Evolutionary conservation across 2,329 filamentous ascomycete genomes (phyloP), one percentile per base, ranked within the genome.

Genomic region (Verticillium alfalfae): DNA sequence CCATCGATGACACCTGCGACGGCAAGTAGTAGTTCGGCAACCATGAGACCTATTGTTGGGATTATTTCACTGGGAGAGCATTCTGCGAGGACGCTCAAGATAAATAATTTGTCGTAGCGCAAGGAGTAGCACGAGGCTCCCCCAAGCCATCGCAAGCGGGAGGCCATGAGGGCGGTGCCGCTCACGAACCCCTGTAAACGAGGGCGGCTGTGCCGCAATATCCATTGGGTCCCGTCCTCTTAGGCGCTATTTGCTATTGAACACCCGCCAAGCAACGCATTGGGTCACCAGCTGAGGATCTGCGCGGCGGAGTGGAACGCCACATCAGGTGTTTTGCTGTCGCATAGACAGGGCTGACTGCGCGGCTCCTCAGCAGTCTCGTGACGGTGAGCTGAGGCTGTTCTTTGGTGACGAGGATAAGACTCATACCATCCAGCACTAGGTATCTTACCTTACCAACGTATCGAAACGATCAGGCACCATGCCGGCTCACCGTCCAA

Each of bases 1-100:
- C 57, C 56, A 34, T 63, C 60, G 39, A 63, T 37, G 13, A 57
- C 58, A 36, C 63, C 63, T 7, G 56, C 39, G 37, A 64, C 37
- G 45, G 57, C 63, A 22, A 59, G 26, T 34, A 59, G n/a, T 2
- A 52, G 45, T 18, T 52, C 45, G 18, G 45, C 45, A 52, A 52
- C 45, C 45, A 52, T 52, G n/a, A 26, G 22, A 9, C n/a, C 13
- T 22, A 12, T 31, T 31, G 26, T 31, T 4, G 26, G 5, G 26
- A 31, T 31, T 31, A 5, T 31, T 4, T 31, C 5, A 31, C 26
- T 31, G 26, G 26, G 26, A 31, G 5, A 31, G 26, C 26, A 31
- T 5, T 5, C 26, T 31, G 26, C 26, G 26, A 31, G 4, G 26
- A 31, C 26, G 26, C 26, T 31, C 4, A 31, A 31, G 26, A 31